phyloP scores from a whole-genome alignment of 1,284 basidiomycete genomes.

The Sphagnurus paluster region DNA sequence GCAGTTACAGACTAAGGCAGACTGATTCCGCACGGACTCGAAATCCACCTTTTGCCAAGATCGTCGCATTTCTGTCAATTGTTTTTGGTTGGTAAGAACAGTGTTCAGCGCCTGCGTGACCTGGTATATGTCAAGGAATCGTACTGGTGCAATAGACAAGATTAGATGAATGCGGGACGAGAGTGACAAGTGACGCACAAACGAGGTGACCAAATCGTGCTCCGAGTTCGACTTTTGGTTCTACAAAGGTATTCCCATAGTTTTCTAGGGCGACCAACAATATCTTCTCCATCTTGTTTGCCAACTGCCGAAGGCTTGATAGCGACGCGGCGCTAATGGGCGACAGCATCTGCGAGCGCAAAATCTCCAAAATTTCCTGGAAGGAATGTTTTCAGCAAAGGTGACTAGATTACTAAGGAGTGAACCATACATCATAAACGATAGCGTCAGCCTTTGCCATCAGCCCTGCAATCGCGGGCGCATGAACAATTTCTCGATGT shows the following conservation, averaged over 20 bases:
- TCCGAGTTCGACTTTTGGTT: slow-evolving; percentile 86
- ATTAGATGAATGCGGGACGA: slow-evolving; percentile 12
- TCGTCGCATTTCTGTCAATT: slow-evolving; percentile 80
- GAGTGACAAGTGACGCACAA: slow-evolving; percentile 59
- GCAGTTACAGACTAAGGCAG: slow-evolving; percentile 88
- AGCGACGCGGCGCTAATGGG: slow-evolving; percentile 69
- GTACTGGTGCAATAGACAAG: slow-evolving; percentile 51
- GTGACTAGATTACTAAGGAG: slow-evolving; percentile 2
- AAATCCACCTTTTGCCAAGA: slow-evolving; percentile 87
- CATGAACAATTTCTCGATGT: slow-evolving; percentile 83
- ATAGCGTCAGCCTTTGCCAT: slow-evolving; percentile 89
- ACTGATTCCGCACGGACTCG: slow-evolving; percentile 86
- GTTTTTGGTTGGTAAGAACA: slow-evolving; percentile 82
- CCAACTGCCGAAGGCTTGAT: slow-evolving; percentile 73
- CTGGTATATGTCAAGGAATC: slow-evolving; percentile 87
- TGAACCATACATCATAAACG: slow-evolving; percentile 76
- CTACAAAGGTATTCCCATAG: slow-evolving; percentile 87
- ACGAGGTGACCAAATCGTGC: slow-evolving; percentile 87
- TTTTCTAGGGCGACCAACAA: slow-evolving; percentile 75
- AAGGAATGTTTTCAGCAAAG: slow-evolving; percentile 15
- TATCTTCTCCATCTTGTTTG: slow-evolving; percentile 91
- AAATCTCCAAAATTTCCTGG: slow-evolving; percentile 83
- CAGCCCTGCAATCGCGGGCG: slow-evolving; percentile 80
- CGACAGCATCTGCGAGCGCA: slow-evolving; percentile 81
- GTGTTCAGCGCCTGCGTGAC: slow-evolving; percentile 85